Evolutionary conservation across 108 stramenopile genomes (phyloP).

Genomic region (Nitzschia putrida): DNA sequence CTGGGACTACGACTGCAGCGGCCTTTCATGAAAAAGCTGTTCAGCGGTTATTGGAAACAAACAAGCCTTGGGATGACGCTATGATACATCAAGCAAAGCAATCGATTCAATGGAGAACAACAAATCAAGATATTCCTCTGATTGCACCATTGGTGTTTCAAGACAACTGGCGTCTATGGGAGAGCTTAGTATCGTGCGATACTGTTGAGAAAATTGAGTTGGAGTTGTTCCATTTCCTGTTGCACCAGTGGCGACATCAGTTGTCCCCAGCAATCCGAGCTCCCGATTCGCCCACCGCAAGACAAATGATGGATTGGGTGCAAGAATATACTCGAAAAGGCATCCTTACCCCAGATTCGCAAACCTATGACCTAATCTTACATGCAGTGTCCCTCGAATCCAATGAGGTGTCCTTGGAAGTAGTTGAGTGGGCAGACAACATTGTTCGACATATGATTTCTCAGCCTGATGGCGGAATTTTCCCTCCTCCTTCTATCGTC

Average conservation of each 20-base stretch:
- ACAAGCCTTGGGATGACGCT: not conserved
- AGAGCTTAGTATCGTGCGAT: not conserved
- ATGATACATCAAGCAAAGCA: slow-evolving; percentile 1
- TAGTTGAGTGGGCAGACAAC: not conserved
- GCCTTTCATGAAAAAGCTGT: not conserved
- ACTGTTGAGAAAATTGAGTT: not conserved
- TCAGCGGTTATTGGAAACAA: not conserved
- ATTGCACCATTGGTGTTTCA: not conserved
- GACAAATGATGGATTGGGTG: not conserved
- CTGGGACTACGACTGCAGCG: too few relatives aligned
- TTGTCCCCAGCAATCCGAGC: not conserved
- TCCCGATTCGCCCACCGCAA: not conserved
- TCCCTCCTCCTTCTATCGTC: not conserved
- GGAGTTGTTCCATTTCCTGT: not conserved
- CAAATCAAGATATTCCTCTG: not conserved
- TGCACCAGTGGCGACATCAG: not conserved
- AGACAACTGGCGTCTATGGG: not conserved
- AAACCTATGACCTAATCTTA: not conserved
- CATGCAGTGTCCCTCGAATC: not conserved
- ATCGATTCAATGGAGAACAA: not conserved
- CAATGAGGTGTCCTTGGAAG: not conserved
- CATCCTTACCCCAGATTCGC: not conserved
- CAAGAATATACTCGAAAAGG: not conserved
- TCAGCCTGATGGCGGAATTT: not conserved
- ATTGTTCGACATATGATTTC: not conserved